These are phyloP conservation scores for Phytophthora cryptogea DNA, from an alignment of 352 stramenopile genomes.

Conservation along the genomic window DNA sequence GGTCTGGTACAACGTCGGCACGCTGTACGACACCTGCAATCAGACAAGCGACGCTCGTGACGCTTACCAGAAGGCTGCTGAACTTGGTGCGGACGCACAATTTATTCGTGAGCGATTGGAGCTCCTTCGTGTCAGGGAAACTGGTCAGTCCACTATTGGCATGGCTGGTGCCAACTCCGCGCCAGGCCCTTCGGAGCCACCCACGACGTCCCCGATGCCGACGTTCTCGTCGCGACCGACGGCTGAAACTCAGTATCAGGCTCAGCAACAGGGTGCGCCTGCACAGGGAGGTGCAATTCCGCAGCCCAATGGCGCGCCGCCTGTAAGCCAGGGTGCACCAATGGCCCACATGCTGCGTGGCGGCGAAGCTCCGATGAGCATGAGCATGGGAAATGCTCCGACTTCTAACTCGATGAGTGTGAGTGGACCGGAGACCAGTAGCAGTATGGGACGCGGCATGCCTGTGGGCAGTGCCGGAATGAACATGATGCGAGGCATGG, in stretches of 20 bases:
- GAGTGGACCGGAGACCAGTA: slow-evolving; percentile 50
- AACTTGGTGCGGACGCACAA: slow-evolving; percentile 81
- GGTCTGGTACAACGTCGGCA: slow-evolving; percentile 92
- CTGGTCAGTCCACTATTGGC: slow-evolving; percentile 78
- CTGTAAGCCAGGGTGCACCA: slow-evolving; percentile 40
- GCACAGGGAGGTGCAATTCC: slow-evolving; percentile 26
- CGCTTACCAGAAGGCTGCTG: slow-evolving; percentile 88
- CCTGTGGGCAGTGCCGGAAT: slow-evolving; percentile 55
- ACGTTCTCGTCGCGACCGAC: slow-evolving; percentile 77
- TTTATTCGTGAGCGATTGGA: slow-evolving; percentile 87
- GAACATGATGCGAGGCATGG: slow-evolving; percentile 75
- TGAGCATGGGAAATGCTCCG: slow-evolving; percentile 53
- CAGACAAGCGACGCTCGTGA: slow-evolving; percentile 89
- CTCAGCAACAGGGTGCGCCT: slow-evolving; percentile 40
- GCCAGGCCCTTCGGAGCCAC: slow-evolving; percentile 76
- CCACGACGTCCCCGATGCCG: slow-evolving; percentile 86
- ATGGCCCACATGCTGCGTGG: slow-evolving; percentile 63
- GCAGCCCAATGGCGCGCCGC: slow-evolving; percentile 34
- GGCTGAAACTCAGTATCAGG: slow-evolving; percentile 63
- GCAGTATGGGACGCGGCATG: slow-evolving; percentile 48
- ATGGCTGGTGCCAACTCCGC: slow-evolving; percentile 85
- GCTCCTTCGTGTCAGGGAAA: slow-evolving; percentile 76
- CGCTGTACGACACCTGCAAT: slow-evolving; percentile 91
- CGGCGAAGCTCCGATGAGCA: slow-evolving; percentile 48
- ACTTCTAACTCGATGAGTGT: slow-evolving; percentile 43